phyloP scores from a whole-genome alignment of 306 rosid species.

The Cajanus cajan region DNA sequence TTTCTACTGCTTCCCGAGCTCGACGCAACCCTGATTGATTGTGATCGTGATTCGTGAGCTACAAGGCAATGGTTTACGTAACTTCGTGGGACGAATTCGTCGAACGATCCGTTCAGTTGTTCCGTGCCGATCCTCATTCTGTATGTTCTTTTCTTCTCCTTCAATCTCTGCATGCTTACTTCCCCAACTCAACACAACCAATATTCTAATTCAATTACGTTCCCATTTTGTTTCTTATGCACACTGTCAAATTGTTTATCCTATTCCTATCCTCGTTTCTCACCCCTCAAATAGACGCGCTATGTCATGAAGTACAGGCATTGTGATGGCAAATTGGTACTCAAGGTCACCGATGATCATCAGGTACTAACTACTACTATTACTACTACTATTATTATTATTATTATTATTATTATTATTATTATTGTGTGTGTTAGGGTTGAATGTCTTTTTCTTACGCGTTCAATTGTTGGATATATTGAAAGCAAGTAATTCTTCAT shows the following conservation, averaged over 20 bases:
- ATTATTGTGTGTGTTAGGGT: not conserved
- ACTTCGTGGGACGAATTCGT: conserved; percentile 35
- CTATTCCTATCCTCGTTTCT: too few relatives aligned
- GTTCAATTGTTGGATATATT: not conserved
- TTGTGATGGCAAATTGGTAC: conserved; percentile 73
- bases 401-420: not conserved
- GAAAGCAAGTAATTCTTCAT: not conserved
- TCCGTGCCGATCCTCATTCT: conserved; percentile 62
- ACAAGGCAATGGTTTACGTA: conserved; percentile 31
- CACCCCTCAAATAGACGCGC: conserved; percentile 38
- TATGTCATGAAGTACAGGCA: conserved; percentile 78
- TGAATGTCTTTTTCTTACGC: not conserved
- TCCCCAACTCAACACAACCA: not conserved
- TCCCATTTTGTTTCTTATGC: too few relatives aligned
- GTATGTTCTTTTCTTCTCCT: conserved; percentile 38
- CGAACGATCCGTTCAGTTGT: conserved; percentile 36
- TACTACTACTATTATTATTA: not conserved
- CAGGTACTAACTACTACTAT: conserved; percentile 46
- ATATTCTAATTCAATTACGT: too few relatives aligned
- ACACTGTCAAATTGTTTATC: not conserved
- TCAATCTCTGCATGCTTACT: too few relatives aligned
- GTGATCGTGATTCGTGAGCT: not conserved
- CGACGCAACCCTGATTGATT: not conserved
- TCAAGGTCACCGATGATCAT: conserved; percentile 70
- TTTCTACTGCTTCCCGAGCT: too few relatives aligned